phyloP scores from a whole-genome alignment of 2,329 filamentous ascomycete genomes.

The Fonsecaea erecta region DNA sequence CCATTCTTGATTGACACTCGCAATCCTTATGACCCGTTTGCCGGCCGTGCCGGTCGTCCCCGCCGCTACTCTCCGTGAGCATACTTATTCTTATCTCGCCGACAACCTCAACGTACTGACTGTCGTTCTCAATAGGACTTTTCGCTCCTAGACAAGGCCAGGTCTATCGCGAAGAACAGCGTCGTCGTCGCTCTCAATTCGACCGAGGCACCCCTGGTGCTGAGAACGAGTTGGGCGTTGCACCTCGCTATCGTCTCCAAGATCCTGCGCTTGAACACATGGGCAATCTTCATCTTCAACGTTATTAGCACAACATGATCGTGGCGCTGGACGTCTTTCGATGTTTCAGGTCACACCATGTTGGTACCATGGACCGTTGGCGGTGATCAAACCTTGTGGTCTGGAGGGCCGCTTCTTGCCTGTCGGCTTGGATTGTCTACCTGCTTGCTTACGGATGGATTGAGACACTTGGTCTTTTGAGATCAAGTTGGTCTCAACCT shows the following conservation, averaged over 20 bases:
- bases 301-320: slow-evolving; percentile 31
- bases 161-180: slow-evolving; percentile 74
- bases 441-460: slow-evolving; percentile 17
- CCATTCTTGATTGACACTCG: slow-evolving; percentile 23
- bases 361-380: slow-evolving; percentile 28
- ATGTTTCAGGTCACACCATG: slow-evolving; percentile 30
- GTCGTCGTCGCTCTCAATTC: slow-evolving; percentile 75
- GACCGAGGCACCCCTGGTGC: slow-evolving; percentile 79
- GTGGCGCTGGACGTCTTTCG: slow-evolving; percentile 32
- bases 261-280: slow-evolving; percentile 24
- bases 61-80: slow-evolving; percentile 29
- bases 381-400: slow-evolving; percentile 20
- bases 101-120: slow-evolving; percentile 17
- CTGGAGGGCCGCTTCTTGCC: slow-evolving; percentile 30
- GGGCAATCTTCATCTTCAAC: slow-evolving; percentile 23
- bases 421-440: slow-evolving; percentile 27
- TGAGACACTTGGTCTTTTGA: slow-evolving; percentile 26
- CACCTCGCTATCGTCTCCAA: slow-evolving; percentile 35
- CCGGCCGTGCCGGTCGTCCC: slow-evolving; percentile 27
- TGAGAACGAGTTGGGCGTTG: slow-evolving; percentile 61
- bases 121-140: slow-evolving; percentile 59
- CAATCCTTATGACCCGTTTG: slow-evolving; percentile 30
- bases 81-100: slow-evolving; percentile 21
- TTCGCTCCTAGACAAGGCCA: slow-evolving; percentile 80
- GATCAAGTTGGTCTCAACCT: slow-evolving; percentile 23